phyloP scores from a whole-genome alignment of 805 yeast genomes.

The Wickerhamiella allomyrinae region DNA sequence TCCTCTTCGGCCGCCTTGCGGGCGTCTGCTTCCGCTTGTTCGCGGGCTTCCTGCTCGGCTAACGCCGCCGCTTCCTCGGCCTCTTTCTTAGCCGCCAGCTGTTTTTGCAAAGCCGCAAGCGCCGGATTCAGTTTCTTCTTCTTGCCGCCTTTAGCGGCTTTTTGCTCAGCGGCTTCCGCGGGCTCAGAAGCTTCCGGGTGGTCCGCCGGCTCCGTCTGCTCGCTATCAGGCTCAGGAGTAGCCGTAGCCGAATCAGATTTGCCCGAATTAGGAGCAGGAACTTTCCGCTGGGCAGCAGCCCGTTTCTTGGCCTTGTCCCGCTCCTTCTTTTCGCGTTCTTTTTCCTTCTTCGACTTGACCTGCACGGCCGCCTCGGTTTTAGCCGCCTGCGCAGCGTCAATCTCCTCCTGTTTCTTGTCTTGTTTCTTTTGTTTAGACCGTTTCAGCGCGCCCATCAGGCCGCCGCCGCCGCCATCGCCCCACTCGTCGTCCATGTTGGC shows the following conservation, averaged over 20 bases:
- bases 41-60: conserved; percentile 54
- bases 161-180: conserved; percentile 23
- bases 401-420: conserved; percentile 44
- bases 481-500: conserved; percentile 23
- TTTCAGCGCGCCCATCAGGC: conserved; percentile 72
- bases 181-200: conserved; percentile 36
- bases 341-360: conserved; percentile 85
- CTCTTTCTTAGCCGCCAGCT: conserved; percentile 76
- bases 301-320: conserved; percentile 69
- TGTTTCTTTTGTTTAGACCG: conserved; percentile 66
- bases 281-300: conserved; percentile 77
- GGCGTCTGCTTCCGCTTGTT: conserved; percentile 34
- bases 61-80: conserved; percentile 70
- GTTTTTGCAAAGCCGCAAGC: conserved; percentile 79
- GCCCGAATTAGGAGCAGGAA: conserved; percentile 48
- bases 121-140: conserved; percentile 81
- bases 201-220: neutral
- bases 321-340: conserved; percentile 74
- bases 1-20: conserved; percentile 49
- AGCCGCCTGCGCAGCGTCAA: conserved; percentile 19
- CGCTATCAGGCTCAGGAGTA: conserved; percentile 4
- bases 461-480: conserved; percentile 48
- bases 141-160: conserved; percentile 34
- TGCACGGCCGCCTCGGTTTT: conserved; percentile 45
- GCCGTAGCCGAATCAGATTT: conserved; percentile 32